Evolutionary conservation across 2,329 filamentous ascomycete genomes (phyloP), one percentile per base, ranked within the genome.

Genomic region (Pezicula radicicola): DNA sequence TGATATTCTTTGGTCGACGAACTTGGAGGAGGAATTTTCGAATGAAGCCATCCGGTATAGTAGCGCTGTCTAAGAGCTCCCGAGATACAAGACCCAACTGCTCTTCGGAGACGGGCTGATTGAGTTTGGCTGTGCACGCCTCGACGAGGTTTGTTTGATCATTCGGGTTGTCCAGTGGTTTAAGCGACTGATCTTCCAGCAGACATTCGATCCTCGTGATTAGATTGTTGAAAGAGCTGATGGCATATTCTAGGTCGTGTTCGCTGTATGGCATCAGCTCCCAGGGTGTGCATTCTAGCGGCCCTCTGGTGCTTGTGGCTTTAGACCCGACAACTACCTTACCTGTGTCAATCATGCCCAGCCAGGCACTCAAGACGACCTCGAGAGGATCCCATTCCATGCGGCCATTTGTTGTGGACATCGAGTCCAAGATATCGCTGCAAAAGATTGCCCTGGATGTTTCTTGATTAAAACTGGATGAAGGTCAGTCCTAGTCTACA

Each of bases 361-460:
- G 44, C 58, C 58, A 61, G 4, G 46, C 39, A 30, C 35, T 50
- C 10, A 61, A 49, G 21, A 61, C 50, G 13, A 55, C 49, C 42
- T 61, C 58, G n/a, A 61, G 54, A 15, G 56, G 59, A 49, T 60
- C 27, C 56, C 59, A 61, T 12, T 50, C 39, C 36, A 48, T 53
- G 19, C 54, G 55, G 41, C 51, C 54, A 43, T 60, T 60, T 19
- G 41, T 49, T 39, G 50, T 53, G 21, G 47, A 33, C 30, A 33
- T 33, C 30, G 30, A 10, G 10, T 33, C 30, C 30, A 33, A 13
- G 30, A 33, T 33, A 36, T 52, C 44, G 33, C 49, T 48, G 13
- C 52, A 50, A 48, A 58, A 57, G 40, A 58, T 57, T 41, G 56
- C 56, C 27, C 43, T 36, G 12, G 45, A 50, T 16, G 36, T 48